Percentiles rank a stretch among this genome's conserved stretches.
Conservation (phyloP, 306 rosid species). For the Sophora flavescens region DNA sequence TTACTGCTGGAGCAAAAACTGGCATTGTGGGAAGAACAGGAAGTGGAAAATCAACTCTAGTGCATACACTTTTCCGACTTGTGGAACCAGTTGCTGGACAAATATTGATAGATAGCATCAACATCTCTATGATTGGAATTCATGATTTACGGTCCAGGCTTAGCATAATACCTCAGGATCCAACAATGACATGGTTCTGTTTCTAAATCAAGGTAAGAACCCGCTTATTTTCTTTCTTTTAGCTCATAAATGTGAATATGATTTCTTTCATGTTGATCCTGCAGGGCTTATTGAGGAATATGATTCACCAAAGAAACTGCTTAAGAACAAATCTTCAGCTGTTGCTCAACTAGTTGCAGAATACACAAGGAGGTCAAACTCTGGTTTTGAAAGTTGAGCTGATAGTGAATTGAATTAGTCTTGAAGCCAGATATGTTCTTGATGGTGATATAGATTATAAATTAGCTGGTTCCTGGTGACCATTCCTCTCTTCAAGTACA, state of each 20-base stretch:
- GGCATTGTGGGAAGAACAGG: slow-evolving; percentile 96
- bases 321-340: slow-evolving; percentile 55
- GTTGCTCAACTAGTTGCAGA: slow-evolving; percentile 56
- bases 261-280: slow-evolving; percentile 36
- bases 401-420: slow-evolving; percentile 40
- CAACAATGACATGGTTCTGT: slow-evolving; percentile 85
- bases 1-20: slow-evolving; percentile 73
- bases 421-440: background rate
- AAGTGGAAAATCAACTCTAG: slow-evolving; percentile 82
- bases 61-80: slow-evolving; percentile 78
- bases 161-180: slow-evolving; percentile 94
- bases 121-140: slow-evolving; percentile 67
- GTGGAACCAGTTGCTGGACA: slow-evolving; percentile 73
- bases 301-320: slow-evolving; percentile 52
- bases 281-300: slow-evolving; percentile 52
- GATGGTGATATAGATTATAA: background rate
- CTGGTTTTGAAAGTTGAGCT: slow-evolving; percentile 54
- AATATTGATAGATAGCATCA: slow-evolving; percentile 67
- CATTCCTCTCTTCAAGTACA: no score
- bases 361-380: slow-evolving; percentile 49
- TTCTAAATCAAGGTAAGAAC: slow-evolving; percentile 60
- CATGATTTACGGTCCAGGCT: slow-evolving; percentile 77
- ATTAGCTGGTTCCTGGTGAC: background rate
- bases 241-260: slow-evolving; percentile 1
- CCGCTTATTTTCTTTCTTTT: background rate